Evolutionary conservation across 164 flowering plant genomes (phyloP).

Genomic region (Pachysandra terminalis): DNA sequence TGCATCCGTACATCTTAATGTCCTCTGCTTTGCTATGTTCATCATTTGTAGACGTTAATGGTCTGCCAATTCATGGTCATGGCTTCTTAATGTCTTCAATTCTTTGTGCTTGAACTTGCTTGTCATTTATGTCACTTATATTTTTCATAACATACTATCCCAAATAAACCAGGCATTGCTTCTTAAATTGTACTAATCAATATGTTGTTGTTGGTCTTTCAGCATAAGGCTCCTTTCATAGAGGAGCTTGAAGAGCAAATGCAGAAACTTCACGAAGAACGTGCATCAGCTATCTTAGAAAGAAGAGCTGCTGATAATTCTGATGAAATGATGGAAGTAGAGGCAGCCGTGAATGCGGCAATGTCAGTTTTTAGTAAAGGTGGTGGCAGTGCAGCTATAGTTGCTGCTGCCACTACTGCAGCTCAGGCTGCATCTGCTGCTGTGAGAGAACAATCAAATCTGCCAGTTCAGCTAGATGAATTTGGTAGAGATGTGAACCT

Average conservation of each 20-base stretch:
- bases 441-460: slow-evolving; percentile 39
- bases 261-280: slow-evolving; percentile 81
- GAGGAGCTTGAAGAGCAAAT: slow-evolving; percentile 95
- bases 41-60: no score
- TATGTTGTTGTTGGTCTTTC: slow-evolving; percentile 18
- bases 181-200: background rate
- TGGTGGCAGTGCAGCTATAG: slow-evolving; percentile 36
- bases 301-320: slow-evolving; percentile 72
- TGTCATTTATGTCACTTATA: background rate
- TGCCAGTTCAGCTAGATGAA: slow-evolving; percentile 79
- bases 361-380: slow-evolving; percentile 51
- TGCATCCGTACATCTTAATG: no score
- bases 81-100: no score
- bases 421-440: slow-evolving; percentile 63
- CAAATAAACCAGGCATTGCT: background rate
- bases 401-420: slow-evolving; percentile 56
- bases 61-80: no score
- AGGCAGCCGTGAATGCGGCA: slow-evolving; percentile 75
- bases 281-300: slow-evolving; percentile 66
- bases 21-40: no score
- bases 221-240: slow-evolving; percentile 88
- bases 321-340: slow-evolving; percentile 88
- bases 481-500: slow-evolving; percentile 83
- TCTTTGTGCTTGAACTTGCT: no score
- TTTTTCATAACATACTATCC: background rate